Conservation (phyloP, 352 stramenopile species). For the Elongisporangium senticosum region DNA sequence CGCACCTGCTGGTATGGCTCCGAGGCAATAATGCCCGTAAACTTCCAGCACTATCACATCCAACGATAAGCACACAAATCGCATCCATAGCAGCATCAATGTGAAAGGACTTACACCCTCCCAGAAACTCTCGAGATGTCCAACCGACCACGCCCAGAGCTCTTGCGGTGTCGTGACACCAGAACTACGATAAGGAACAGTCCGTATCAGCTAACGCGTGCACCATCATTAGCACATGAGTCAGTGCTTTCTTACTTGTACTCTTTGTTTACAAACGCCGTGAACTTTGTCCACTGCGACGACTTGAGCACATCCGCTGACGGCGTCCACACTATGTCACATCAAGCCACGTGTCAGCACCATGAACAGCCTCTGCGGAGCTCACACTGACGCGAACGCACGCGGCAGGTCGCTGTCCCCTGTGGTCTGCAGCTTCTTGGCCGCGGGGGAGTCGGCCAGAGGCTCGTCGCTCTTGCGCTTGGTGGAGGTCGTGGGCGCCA, state of each 20-base stretch:
- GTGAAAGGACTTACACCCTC: constrained; percentile 18
- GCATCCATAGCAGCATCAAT: background rate
- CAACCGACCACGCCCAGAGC: constrained; percentile 70
- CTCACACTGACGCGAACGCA: constrained; percentile 1
- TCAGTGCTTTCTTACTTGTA: constrained; percentile 26
- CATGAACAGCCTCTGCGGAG: background rate
- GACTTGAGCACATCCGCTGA: constrained; percentile 31
- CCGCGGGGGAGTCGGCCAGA: background rate
- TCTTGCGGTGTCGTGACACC: constrained; percentile 34
- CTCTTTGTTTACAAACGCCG: constrained; percentile 46
- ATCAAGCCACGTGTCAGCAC: background rate
- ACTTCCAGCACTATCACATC: constrained; percentile 51
- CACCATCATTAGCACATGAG: background rate
- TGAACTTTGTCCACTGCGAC: constrained; percentile 71
- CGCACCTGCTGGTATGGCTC: constrained; percentile 36
- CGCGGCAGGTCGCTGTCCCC: constrained; percentile 5
- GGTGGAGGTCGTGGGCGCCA: background rate
- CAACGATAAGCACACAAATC: background rate
- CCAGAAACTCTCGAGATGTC: constrained; percentile 64
- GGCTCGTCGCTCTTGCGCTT: constrained; percentile 16
- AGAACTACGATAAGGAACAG: constrained; percentile 19
- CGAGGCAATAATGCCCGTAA: constrained; percentile 58
- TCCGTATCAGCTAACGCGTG: background rate
- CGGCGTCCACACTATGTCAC: constrained; percentile 47
- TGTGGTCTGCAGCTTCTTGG: background rate